These are phyloP conservation scores for Ophiognomonia clavigignenti-juglandacearum DNA, from an alignment of 2,329 filamentous ascomycete genomes.

Conservation along the genomic window DNA sequence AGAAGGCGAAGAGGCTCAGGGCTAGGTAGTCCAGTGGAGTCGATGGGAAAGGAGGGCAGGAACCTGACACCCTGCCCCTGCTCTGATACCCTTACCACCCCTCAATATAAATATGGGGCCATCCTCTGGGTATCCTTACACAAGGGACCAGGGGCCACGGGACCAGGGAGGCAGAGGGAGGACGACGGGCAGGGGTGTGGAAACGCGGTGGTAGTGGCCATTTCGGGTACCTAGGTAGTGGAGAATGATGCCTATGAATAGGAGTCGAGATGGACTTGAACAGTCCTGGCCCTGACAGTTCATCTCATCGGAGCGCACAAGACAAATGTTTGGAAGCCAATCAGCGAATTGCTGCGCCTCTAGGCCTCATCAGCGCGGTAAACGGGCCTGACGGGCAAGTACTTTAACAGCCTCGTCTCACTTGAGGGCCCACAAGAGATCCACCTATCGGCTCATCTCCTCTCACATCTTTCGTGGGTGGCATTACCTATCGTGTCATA, in stretches of 20 bases:
- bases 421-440: too few species aligned
- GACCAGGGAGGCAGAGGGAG: constrained; percentile 12
- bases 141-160: too few species aligned
- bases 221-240: constrained; percentile 12
- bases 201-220: constrained; percentile 10
- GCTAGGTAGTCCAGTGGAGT: background rate
- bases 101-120: background rate
- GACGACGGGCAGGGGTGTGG: constrained; percentile 2
- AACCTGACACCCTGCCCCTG: background rate
- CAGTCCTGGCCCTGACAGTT: background rate
- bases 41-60: constrained; percentile 9
- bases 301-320: background rate
- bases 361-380: background rate
- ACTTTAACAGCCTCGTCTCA: too few species aligned
- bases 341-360: background rate
- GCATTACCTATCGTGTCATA: too few species aligned
- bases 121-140: too few species aligned
- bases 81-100: background rate
- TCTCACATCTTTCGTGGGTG: too few species aligned
- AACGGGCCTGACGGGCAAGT: too few species aligned
- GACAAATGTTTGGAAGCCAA: background rate
- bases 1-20: background rate
- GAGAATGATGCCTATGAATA: background rate
- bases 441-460: too few species aligned
- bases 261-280: too few species aligned